Evolutionary conservation across 306 rosid species (phyloP).

Genomic region (Crotalaria pallida): DNA sequence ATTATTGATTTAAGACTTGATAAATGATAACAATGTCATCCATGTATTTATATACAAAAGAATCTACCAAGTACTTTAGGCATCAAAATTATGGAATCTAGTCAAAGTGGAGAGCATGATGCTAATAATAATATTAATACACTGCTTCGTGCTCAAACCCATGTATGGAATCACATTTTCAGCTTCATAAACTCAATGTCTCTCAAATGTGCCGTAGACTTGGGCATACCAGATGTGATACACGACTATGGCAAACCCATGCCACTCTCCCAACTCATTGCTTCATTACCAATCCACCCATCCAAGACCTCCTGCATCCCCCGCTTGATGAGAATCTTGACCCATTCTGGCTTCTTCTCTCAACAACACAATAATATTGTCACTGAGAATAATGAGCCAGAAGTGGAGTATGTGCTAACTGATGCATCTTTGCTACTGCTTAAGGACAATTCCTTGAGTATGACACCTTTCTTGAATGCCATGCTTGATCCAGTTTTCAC

Average conservation of each 20-base stretch:
- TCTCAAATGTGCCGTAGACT: conserved; percentile 19
- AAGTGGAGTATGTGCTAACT: background rate
- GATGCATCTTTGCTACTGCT: conserved; percentile 7
- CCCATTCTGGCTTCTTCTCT: conserved; percentile 7
- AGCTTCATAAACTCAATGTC: conserved; percentile 28
- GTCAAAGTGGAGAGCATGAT: background rate
- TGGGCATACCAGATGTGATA: conserved; percentile 24
- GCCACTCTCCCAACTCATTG: conserved; percentile 21
- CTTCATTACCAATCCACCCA: conserved; percentile 15
- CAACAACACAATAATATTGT: background rate
- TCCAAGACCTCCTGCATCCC: background rate
- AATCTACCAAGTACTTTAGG: background rate
- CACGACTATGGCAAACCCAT: conserved; percentile 24
- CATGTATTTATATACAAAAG: too few species aligned
- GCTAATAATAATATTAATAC: too few species aligned
- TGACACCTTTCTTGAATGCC: background rate
- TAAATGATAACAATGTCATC: too few species aligned
- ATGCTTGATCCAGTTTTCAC: background rate
- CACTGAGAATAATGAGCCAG: background rate
- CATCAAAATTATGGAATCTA: conserved; percentile 1
- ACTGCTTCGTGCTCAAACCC: conserved; percentile 14
- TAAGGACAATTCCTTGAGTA: background rate
- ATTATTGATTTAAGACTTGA: too few species aligned
- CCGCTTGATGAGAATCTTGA: conserved; percentile 25
- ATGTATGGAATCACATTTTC: conserved; percentile 2